Conservation (phyloP, 306 rosid genomes). For the Prunus kanzakura region DNA sequence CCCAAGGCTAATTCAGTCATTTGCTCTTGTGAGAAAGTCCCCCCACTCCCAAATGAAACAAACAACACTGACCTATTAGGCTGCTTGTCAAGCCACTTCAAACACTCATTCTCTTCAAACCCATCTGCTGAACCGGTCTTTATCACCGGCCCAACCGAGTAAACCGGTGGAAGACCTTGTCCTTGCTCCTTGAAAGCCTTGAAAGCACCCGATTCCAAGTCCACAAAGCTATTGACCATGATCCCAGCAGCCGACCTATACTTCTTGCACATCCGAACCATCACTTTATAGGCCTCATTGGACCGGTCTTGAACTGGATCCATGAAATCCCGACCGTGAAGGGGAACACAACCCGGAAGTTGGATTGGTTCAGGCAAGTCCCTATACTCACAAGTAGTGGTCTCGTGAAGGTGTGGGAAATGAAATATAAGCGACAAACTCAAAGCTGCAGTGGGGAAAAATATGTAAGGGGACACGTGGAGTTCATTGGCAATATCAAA, state of each 20-base stretch:
- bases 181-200: conserved; percentile 18
- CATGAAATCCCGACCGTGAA: conserved; percentile 12
- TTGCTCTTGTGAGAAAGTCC: conserved; percentile 1
- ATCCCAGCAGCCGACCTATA: background rate
- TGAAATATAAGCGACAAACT: background rate
- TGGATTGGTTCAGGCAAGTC: conserved; percentile 17
- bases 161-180: background rate
- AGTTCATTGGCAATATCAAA: conserved; percentile 20
- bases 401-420: conserved; percentile 17
- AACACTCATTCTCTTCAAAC: conserved; percentile 2
- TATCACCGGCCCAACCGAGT: conserved; percentile 22
- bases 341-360: conserved; percentile 24
- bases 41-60: conserved; percentile 27
- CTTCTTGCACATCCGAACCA: background rate
- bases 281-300: background rate
- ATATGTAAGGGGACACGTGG: conserved; percentile 2
- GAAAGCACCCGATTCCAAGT: conserved; percentile 15
- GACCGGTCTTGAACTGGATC: conserved; percentile 18
- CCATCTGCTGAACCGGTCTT: background rate
- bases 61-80: conserved; percentile 1
- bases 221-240: conserved; percentile 19
- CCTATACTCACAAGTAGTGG: background rate
- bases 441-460: background rate
- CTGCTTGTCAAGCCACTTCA: conserved; percentile 21
- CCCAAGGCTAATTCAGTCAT: conserved; percentile 18